These are phyloP conservation scores for Paecilomyces variotii DNA, from an alignment of 2,329 filamentous ascomycete genomes.

Conservation along the genomic window DNA sequence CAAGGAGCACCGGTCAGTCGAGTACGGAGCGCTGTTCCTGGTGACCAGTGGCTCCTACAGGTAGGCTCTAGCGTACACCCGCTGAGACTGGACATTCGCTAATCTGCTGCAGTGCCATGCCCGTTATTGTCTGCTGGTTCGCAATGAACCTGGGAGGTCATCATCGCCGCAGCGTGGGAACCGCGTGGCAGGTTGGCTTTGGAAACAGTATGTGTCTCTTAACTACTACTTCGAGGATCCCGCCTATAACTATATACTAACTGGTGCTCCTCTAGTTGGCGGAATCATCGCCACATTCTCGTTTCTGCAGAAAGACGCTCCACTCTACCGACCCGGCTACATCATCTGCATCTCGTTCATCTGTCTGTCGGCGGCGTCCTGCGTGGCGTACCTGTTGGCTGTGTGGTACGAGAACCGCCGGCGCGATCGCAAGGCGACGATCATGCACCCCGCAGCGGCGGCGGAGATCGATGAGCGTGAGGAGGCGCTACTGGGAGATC, in stretches of 20 bases:
- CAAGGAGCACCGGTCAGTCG: conserved; percentile 45
- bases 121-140: conserved; percentile 76
- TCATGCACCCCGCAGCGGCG: conserved; percentile 10
- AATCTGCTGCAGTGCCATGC: conserved; percentile 59
- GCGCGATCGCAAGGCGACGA: conserved; percentile 23
- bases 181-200: conserved; percentile 70
- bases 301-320: conserved; percentile 60
- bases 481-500: conserved; percentile 30
- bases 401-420: conserved; percentile 33
- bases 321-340: conserved; percentile 64
- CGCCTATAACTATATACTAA: neutral
- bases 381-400: conserved; percentile 29
- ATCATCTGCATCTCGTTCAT: conserved; percentile 69
- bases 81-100: neutral
- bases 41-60: conserved; percentile 70
- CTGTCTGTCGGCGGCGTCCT: conserved; percentile 53
- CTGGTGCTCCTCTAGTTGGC: conserved; percentile 42
- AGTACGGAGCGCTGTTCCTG: conserved; percentile 77
- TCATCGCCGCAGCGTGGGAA: conserved; percentile 60
- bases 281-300: conserved; percentile 70
- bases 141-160: conserved; percentile 72
- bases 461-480: conserved; percentile 22
- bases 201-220: conserved; percentile 48
- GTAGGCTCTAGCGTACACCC: neutral
- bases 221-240: no score